Base-by-base conservation (phyloP, 2,329 filamentous ascomycete species). In the Shiraia sp. region DNA sequence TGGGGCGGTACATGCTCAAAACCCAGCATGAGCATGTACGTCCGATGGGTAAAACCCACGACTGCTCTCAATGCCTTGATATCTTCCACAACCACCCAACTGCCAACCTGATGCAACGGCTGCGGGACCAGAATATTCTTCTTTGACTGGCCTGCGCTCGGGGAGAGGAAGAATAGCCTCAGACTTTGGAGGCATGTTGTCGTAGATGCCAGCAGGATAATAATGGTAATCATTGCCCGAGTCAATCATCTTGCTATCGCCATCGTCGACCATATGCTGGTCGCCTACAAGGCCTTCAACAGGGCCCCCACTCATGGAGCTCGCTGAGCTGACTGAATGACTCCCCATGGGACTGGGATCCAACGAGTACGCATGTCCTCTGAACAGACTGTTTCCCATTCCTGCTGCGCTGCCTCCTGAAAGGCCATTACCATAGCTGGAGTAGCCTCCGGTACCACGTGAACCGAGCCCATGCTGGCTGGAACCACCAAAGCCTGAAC, bases 401-500 rank as follows among this genome's bases (percentile, higher is more conserved):
- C 47, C 50, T 19, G 58, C 51, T 14, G 54, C 40, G 14, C 63
- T 50, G 19, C 63, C 51, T 17, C 68, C 64, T 12, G 63, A 60
- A 10, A 69, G 48, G 19, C 63, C 61, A 36, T 60, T 68, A 34
- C 60, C 42, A 53, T 69, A 67, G 26, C 46, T 40, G 12, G 49
- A 40, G 33, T 70, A 72, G 23, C 69, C 63, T 46, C 69, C 64
- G 30, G 83, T 78, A 51, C 83, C 81, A 26, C 82, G 81, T 1
- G 84, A 83, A 10, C 87, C 86, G 41, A 87, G 85, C 58, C 86
- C 88, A 57, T 84, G 59, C 35, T 59, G 61, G 4, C 66, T 61
- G 19, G 54, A 36, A 13, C 59, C 59, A 22, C 64, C 61, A 25
- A 63, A 49, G 17, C 62, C 63, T 15, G 57, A 52, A 27, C 65